Conservation (phyloP, 179 eudicot species). For the Beta lomatogona region DNA sequence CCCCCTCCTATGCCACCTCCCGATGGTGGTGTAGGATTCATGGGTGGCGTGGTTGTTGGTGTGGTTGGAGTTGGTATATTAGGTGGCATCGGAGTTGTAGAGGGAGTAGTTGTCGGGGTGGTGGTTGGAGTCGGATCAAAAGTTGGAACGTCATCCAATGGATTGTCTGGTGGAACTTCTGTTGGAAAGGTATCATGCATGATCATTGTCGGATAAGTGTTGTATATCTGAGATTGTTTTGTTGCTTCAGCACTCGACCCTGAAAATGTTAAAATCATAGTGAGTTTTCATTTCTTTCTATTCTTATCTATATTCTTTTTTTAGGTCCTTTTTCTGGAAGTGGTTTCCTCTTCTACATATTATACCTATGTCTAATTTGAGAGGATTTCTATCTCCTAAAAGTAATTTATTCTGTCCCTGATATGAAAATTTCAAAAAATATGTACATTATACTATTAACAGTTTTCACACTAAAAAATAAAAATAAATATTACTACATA, state of each 20-base stretch:
- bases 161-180: constrained; percentile 24
- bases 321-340: not conserved
- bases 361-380: not conserved
- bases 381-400: not conserved
- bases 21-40: constrained; percentile 36
- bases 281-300: not conserved
- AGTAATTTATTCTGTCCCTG: not conserved
- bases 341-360: not conserved
- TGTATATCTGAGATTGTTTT: constrained; percentile 32
- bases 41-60: constrained; percentile 41
- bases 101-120: constrained; percentile 44
- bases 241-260: constrained; percentile 55
- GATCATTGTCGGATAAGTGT: constrained; percentile 19
- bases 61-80: constrained; percentile 32
- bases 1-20: constrained; percentile 15
- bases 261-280: constrained; percentile 35
- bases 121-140: constrained; percentile 37
- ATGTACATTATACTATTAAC: not conserved
- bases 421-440: not conserved
- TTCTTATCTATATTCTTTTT: not conserved
- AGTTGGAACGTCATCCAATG: constrained; percentile 34
- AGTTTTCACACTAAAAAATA: not conserved
- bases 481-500: not conserved
- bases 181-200: constrained; percentile 35
- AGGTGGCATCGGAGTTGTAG: constrained; percentile 37